These are phyloP conservation scores for Alternaria ventricosa DNA, from an alignment of 2,329 filamentous ascomycete species.

Conservation along the genomic window DNA sequence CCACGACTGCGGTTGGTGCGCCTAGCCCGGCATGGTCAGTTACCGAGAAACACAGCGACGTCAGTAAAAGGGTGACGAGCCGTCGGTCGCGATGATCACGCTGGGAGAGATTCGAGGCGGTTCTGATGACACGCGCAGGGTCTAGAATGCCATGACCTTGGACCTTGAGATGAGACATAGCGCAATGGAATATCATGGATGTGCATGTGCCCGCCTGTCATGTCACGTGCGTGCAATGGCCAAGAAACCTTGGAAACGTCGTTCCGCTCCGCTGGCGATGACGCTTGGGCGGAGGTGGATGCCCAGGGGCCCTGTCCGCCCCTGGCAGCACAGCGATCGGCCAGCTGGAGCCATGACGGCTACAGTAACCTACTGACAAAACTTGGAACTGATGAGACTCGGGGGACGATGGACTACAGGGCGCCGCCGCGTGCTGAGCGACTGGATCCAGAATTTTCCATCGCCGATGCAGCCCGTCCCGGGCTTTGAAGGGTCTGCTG, in stretches of 20 bases:
- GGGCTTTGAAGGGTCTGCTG: background rate
- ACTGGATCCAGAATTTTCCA: background rate
- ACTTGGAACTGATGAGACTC: background rate
- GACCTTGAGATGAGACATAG: background rate
- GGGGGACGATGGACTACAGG: background rate
- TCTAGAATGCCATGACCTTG: background rate
- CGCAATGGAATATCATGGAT: background rate
- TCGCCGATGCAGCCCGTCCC: conserved; percentile 7
- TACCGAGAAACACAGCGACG: background rate
- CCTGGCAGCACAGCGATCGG: conserved; percentile 3
- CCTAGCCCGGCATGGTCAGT: background rate
- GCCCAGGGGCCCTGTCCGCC: conserved; percentile 24
- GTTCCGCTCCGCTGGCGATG: conserved; percentile 5
- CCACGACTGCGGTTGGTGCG: conserved; percentile 1
- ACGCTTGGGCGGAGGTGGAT: conserved; percentile 2
- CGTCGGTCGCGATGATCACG: conserved; percentile 1
- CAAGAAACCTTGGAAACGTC: background rate
- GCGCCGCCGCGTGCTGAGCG: background rate
- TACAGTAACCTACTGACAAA: background rate
- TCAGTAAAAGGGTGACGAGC: background rate
- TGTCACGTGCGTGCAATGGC: background rate
- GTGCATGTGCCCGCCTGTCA: background rate
- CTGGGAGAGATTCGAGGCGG: conserved; percentile 6
- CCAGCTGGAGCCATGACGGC: background rate
- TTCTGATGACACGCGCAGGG: conserved; percentile 6